A percentile compares a stretch with the other conserved stretches of the same genome.
Conservation (phyloP, 2,329 filamentous ascomycete genomes). For the Lachnellula hyalina region DNA sequence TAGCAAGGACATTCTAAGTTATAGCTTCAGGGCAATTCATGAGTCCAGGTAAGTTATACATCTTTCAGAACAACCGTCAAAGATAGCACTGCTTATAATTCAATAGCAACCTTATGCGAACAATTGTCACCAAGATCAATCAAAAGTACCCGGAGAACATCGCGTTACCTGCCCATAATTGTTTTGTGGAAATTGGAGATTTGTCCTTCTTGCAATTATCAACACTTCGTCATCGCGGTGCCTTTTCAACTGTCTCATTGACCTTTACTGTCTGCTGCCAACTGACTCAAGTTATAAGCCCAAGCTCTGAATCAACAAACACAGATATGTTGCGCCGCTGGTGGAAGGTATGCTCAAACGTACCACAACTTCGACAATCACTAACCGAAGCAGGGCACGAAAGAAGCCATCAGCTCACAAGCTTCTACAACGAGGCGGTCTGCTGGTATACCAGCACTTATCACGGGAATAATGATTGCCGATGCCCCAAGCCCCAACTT, state of each 20-base stretch:
- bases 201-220: slow-evolving; percentile 79
- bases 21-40: slow-evolving; percentile 91
- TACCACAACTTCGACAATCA: background rate
- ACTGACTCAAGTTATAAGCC: slow-evolving; percentile 44
- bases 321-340: slow-evolving; percentile 49
- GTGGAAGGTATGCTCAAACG: slow-evolving; percentile 56
- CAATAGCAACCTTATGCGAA: slow-evolving; percentile 63
- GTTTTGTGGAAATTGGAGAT: slow-evolving; percentile 63
- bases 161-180: slow-evolving; percentile 36
- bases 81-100: background rate
- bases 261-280: slow-evolving; percentile 81
- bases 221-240: slow-evolving; percentile 80
- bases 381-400: slow-evolving; percentile 45
- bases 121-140: slow-evolving; percentile 46
- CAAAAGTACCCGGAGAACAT: slow-evolving; percentile 39
- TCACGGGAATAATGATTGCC: slow-evolving; percentile 73
- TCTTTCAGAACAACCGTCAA: background rate
- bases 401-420: slow-evolving; percentile 67
- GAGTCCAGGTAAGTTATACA: slow-evolving; percentile 67
- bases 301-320: slow-evolving; percentile 13
- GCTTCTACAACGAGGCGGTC: slow-evolving; percentile 83
- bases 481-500: slow-evolving; percentile 57
- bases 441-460: slow-evolving; percentile 82
- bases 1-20: slow-evolving; percentile 87
- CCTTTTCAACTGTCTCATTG: slow-evolving; percentile 86